phyloP scores from a whole-genome alignment of 257 asterid genomes.

The Linderniella brevidens region DNA sequence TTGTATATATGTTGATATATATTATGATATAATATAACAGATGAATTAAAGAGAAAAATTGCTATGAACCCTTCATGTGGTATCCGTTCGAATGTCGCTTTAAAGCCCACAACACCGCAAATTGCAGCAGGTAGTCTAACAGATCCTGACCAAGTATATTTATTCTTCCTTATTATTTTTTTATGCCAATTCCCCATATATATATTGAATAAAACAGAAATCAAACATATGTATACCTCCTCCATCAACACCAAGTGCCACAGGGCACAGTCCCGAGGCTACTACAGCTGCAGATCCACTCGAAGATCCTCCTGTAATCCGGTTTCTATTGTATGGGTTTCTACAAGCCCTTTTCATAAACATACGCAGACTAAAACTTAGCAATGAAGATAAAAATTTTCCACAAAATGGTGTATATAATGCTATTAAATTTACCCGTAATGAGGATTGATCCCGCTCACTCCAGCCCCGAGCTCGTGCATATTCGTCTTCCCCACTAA shows the following conservation, averaged over 20 bases:
- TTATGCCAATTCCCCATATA: neutral
- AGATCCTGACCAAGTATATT: conserved; percentile 33
- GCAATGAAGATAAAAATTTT: neutral
- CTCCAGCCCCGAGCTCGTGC: conserved; percentile 97
- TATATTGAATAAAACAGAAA: neutral
- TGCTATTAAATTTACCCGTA: conserved; percentile 35
- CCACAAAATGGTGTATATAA: too few species aligned
- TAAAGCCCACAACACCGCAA: conserved; percentile 89
- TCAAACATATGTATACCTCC: conserved; percentile 37
- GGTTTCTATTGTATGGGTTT: conserved; percentile 52
- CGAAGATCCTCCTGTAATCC: conserved; percentile 85
- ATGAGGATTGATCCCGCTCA: conserved; percentile 93
- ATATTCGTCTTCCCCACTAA: conserved; percentile 82
- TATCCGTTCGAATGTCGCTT: conserved; percentile 80
- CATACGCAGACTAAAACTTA: neutral
- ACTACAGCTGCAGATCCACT: conserved; percentile 97
- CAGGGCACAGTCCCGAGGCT: conserved; percentile 87
- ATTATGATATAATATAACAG: neutral
- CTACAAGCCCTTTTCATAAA: conserved; percentile 36
- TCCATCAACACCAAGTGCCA: conserved; percentile 89
- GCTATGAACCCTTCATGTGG: conserved; percentile 53
- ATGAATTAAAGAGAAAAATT: neutral
- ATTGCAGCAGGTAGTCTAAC: conserved; percentile 91
- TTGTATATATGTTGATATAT: neutral
- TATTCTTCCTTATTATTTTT: neutral